Percentiles rank a stretch among this genome's conserved stretches.
These are phyloP conservation scores for Penicillium rolfsii DNA, from an alignment of 2,329 filamentous ascomycete genomes.

Conservation along the genomic window DNA sequence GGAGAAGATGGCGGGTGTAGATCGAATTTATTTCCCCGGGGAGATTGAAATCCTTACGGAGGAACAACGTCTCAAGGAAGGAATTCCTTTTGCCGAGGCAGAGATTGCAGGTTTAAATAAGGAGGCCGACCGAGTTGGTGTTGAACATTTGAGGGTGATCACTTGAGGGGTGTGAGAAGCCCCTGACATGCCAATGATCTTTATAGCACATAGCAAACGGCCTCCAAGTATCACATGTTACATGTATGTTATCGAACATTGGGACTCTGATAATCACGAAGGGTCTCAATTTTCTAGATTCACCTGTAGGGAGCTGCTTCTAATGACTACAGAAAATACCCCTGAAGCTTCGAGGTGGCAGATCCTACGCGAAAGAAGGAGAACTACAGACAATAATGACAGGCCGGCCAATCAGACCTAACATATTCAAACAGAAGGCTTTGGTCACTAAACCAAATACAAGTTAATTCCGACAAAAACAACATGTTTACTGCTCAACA, in stretches of 20 bases:
- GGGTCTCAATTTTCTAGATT: too few relatives aligned
- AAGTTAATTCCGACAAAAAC: not conserved
- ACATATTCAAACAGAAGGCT: not conserved
- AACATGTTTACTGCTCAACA: not conserved
- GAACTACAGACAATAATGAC: not conserved
- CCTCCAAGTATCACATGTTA: not conserved
- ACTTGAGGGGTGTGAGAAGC: not conserved
- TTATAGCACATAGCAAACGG: not conserved
- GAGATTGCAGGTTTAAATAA: conserved; percentile 28
- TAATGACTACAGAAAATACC: not conserved
- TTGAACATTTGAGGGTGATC: conserved; percentile 22
- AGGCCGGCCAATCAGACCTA: not conserved
- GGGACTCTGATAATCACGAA: not conserved
- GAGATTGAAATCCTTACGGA: conserved; percentile 59
- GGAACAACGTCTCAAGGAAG: conserved; percentile 40
- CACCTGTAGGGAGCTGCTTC: too few relatives aligned
- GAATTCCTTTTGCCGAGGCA: conserved; percentile 28
- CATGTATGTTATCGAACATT: not conserved
- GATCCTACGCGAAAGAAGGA: not conserved
- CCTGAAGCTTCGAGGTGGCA: not conserved
- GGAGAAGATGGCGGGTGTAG: conserved; percentile 58
- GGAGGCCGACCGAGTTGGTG: conserved; percentile 25
- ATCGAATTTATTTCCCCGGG: conserved; percentile 61
- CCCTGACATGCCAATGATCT: not conserved
- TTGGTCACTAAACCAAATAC: not conserved